Conservation (phyloP, 2,329 filamentous ascomycete genomes). For the Penicillium freii region DNA sequence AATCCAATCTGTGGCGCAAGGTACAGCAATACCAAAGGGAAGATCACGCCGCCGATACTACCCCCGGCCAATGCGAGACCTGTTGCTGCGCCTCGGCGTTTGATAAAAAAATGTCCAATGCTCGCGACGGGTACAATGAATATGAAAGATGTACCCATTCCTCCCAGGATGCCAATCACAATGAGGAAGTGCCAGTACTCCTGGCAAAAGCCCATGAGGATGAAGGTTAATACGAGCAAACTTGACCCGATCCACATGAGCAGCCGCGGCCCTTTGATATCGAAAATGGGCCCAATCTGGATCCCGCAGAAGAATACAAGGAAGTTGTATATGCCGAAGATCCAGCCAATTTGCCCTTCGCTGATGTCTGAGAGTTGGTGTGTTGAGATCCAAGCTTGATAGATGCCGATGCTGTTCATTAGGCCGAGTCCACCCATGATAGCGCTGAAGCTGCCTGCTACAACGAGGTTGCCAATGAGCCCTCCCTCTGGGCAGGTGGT, state of each 20-base stretch:
- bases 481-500: slow-evolving; percentile 43
- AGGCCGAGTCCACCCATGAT: slow-evolving; percentile 44
- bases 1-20: slow-evolving; percentile 16
- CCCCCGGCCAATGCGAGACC: slow-evolving; percentile 17
- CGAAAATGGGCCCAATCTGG: slow-evolving; percentile 40
- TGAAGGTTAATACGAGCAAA: slow-evolving; percentile 33
- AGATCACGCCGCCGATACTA: slow-evolving; percentile 21
- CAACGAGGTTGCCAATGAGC: slow-evolving; percentile 44
- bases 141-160: slow-evolving; percentile 18
- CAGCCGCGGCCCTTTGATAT: slow-evolving; percentile 30
- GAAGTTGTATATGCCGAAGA: slow-evolving; percentile 42
- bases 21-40: slow-evolving; percentile 19
- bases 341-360: slow-evolving; percentile 39
- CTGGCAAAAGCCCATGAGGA: slow-evolving; percentile 21
- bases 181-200: slow-evolving; percentile 20
- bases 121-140: slow-evolving; percentile 20
- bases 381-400: slow-evolving; percentile 41
- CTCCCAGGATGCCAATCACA: slow-evolving; percentile 16
- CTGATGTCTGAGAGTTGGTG: slow-evolving; percentile 39
- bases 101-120: slow-evolving; percentile 18
- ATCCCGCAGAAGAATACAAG: slow-evolving; percentile 36
- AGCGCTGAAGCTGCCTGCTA: slow-evolving; percentile 42
- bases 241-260: slow-evolving; percentile 4
- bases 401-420: slow-evolving; percentile 40
- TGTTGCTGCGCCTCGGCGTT: slow-evolving; percentile 15